A percentile compares a stretch with the other conserved stretches of the same genome.
phyloP scores from a whole-genome alignment of 2,329 filamentous ascomycete genomes.

The Arthroderma sp. region DNA sequence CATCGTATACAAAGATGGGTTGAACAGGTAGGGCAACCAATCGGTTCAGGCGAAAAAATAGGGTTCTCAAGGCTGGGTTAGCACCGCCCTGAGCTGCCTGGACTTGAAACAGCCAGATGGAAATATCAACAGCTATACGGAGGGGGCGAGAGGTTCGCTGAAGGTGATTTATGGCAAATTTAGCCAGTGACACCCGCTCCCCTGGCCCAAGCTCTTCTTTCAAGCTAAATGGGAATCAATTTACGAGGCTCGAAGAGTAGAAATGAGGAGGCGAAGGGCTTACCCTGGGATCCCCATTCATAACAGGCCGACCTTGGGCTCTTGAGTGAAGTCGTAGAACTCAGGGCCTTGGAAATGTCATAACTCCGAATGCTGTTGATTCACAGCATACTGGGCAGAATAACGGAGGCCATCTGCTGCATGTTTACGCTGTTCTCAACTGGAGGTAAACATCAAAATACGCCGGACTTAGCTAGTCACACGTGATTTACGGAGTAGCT shows the following conservation, averaged over 20 bases:
- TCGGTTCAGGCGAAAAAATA: slow-evolving; percentile 81
- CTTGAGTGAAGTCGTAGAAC: too few relatives aligned
- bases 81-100: slow-evolving; percentile 74
- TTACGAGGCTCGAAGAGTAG: background rate
- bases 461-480: too few relatives aligned
- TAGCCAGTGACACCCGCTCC: slow-evolving; percentile 65
- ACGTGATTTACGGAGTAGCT: too few relatives aligned
- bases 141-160: slow-evolving; percentile 58
- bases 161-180: slow-evolving; percentile 66
- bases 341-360: too few relatives aligned
- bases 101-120: slow-evolving; percentile 94
- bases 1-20: slow-evolving; percentile 83
- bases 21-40: slow-evolving; percentile 66
- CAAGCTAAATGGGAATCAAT: slow-evolving; percentile 32
- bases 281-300: slow-evolving; percentile 35
- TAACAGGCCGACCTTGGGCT: too few relatives aligned
- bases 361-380: too few relatives aligned
- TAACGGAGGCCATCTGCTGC: too few relatives aligned
- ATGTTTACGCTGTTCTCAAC: too few relatives aligned
- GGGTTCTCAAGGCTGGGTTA: slow-evolving; percentile 78
- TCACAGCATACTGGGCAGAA: too few relatives aligned
- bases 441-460: too few relatives aligned
- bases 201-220: slow-evolving; percentile 80
- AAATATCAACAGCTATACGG: slow-evolving; percentile 81
- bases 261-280: slow-evolving; percentile 8